Evolutionary conservation across 306 rosid genomes (phyloP).

Genomic region (Rubus parviflorus): DNA sequence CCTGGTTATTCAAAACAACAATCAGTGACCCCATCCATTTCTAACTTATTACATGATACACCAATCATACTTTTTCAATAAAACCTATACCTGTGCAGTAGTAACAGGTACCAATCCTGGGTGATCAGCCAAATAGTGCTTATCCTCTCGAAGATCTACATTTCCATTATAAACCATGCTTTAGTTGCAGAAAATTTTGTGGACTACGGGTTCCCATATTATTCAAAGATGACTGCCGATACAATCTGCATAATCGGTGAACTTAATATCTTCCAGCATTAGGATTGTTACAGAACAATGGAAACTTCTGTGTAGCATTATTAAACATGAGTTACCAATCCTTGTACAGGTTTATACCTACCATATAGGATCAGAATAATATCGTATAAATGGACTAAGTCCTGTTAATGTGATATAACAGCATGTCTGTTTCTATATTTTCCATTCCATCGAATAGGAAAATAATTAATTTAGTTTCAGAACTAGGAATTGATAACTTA

Average conservation of each 20-base stretch:
- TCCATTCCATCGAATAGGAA: not conserved
- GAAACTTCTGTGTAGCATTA: not conserved
- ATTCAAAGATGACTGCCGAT: constrained; percentile 12
- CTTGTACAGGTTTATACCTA: constrained; percentile 12
- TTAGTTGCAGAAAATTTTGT: constrained; percentile 22
- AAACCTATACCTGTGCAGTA: constrained; percentile 62
- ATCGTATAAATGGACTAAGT: constrained; percentile 12
- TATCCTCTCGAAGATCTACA: constrained; percentile 91
- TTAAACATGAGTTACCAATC: constrained; percentile 10
- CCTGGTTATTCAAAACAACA: constrained; percentile 48
- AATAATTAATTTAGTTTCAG: not conserved
- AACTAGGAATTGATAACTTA: not conserved
- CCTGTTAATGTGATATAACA: not conserved
- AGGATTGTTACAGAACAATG: constrained; percentile 6
- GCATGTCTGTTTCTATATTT: not conserved
- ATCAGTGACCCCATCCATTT: constrained; percentile 9
- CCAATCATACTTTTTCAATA: constrained; percentile 14
- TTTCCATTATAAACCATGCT: constrained; percentile 23
- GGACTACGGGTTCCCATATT: constrained; percentile 16
- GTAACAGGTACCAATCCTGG: constrained; percentile 88
- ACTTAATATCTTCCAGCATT: constrained; percentile 8
- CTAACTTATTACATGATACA: constrained; percentile 15
- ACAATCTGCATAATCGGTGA: not conserved
- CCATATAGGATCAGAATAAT: not conserved
- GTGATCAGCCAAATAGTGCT: constrained; percentile 79